Evolutionary conservation across 106 monocot species (phyloP), one percentile per base, ranked within the genome.

Genomic region (Hemerocallis citrina): DNA sequence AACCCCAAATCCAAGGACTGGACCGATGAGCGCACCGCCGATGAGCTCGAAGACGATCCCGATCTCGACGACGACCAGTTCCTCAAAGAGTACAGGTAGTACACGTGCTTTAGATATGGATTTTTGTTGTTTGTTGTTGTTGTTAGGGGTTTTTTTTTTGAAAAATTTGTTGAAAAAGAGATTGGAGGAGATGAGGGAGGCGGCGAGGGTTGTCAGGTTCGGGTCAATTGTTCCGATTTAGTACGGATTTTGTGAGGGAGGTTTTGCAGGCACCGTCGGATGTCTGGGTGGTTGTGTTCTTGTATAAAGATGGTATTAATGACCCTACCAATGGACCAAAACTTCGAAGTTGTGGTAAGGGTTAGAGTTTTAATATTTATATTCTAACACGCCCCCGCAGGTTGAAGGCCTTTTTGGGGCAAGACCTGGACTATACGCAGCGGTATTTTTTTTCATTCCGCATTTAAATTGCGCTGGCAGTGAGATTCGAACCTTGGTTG

Each of bases 41-140:
- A 86, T 27, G 95, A 96, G 69, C 90, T 95, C 66, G 82, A 95
- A 69, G 90, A 95, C 55, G 86, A 95, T 24, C 70, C 68, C 34
- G 73, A 79, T 49, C 77, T 89, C 65, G 80, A 89, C 30, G 95
- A 96, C 36, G 84, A 87, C 57, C 83, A 90, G 17, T 96, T 96
- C 77, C 78, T 96, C 20, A 73, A 96, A 69, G 84, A 96, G 63
- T 87, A 96, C 73, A 77, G 86, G 95, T 90, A 9, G 15, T 19
- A 15, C 25, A 15, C 0, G 30, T 12, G 5, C 25, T 61, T 42
- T n/a, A 17, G 14, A 12, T 38, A 23, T 16, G 34, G 5, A 23
- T 59, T 35, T 23, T 15, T 41, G 5, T 41, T 8, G 41, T 4
- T 50, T 50, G 12, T n/a, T 27, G 39, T 1, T 12, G 19, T 2